Evolutionary conservation across 2,329 filamentous ascomycete species (phyloP).

Genomic region (Beauveria varroae): DNA sequence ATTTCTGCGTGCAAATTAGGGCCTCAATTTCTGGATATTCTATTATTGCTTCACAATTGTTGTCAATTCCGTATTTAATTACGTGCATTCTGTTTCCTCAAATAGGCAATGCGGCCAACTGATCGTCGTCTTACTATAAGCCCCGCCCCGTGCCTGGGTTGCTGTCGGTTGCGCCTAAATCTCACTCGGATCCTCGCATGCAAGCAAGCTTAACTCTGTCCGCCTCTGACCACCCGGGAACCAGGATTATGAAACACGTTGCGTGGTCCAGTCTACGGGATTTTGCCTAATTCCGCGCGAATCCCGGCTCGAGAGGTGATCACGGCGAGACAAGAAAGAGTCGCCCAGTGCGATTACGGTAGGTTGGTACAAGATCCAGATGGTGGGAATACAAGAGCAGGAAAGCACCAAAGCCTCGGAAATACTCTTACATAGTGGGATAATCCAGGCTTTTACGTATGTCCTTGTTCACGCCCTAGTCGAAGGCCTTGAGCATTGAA

Average conservation of each 20-base stretch:
- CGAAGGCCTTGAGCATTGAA: no score
- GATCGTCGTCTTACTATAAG: constrained; percentile 9
- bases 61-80: neutral
- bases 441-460: no score
- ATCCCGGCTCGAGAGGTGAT: neutral
- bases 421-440: no score
- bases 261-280: neutral
- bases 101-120: neutral
- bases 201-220: constrained; percentile 1
- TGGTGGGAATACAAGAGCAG: no score
- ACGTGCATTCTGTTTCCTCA: neutral
- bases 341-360: neutral
- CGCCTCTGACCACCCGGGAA: neutral
- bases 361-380: no score
- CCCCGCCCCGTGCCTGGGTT: neutral
- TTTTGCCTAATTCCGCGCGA: neutral
- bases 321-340: no score
- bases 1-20: no score
- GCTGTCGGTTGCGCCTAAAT: neutral
- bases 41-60: neutral
- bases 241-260: neutral
- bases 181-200: constrained; percentile 3
- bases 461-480: no score
- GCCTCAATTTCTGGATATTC: neutral
- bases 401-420: no score